Conservation (phyloP, 2,329 filamentous ascomycete genomes). For the Elsinoe fawcettii region DNA sequence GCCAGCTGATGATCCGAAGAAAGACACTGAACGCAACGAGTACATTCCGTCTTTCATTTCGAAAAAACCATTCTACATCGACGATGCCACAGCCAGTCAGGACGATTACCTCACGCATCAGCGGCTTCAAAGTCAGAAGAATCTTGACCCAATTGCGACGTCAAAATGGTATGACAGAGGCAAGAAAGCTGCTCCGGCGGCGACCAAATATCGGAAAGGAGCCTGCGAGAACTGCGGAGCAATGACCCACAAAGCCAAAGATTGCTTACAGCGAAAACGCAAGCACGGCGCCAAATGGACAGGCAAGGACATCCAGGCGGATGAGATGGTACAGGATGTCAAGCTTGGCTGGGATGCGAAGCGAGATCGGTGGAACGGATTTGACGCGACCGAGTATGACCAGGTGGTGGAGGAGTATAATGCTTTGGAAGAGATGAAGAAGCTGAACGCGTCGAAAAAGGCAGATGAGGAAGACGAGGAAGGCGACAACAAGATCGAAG, state of each 20-base stretch:
- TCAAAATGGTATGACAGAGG: conserved; percentile 92
- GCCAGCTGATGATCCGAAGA: conserved; percentile 63
- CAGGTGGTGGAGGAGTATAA: conserved; percentile 85
- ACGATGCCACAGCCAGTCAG: conserved; percentile 61
- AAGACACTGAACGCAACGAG: conserved; percentile 81
- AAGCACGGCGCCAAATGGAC: conserved; percentile 89
- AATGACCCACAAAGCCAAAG: conserved; percentile 92
- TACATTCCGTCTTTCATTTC: conserved; percentile 98
- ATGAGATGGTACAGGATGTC: conserved; percentile 79
- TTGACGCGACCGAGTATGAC: conserved; percentile 78
- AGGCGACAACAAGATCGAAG: conserved; percentile 43
- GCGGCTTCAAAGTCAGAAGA: conserved; percentile 64
- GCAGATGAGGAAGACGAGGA: conserved; percentile 37
- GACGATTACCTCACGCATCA: conserved; percentile 96
- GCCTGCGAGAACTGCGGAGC: conserved; percentile 97
- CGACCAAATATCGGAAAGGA: conserved; percentile 95
- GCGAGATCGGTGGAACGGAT: conserved; percentile 97
- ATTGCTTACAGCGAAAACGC: conserved; percentile 81
- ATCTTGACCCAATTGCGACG: conserved; percentile 49
- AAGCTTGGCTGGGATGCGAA: conserved; percentile 94
- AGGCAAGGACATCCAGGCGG: conserved; percentile 85
- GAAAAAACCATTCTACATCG: conserved; percentile 93
- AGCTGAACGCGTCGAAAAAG: conserved; percentile 30
- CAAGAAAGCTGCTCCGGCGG: conserved; percentile 72
- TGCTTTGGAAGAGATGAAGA: conserved; percentile 68